These are phyloP conservation scores for Geranium incanum DNA, from an alignment of 441 rosid genomes.

Conservation along the genomic window DNA sequence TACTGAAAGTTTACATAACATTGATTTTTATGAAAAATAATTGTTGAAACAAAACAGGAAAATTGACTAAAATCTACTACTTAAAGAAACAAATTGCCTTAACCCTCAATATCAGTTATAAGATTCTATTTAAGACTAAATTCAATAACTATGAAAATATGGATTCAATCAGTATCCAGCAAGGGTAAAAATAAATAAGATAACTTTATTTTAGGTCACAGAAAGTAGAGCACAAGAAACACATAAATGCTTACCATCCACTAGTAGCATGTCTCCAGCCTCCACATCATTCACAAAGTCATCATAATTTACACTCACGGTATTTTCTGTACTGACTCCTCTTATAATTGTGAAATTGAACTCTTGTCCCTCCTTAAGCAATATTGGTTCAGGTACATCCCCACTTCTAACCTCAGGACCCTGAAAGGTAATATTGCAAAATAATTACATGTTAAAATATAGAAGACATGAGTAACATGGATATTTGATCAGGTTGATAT, in stretches of 20 bases:
- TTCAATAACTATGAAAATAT: background rate
- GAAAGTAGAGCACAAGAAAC: slow-evolving; percentile 7
- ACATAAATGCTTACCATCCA: slow-evolving; percentile 57
- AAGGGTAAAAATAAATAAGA: background rate
- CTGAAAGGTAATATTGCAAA: slow-evolving; percentile 25
- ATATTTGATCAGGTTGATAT: background rate
- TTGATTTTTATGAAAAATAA: background rate
- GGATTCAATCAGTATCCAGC: background rate
- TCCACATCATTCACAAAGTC: slow-evolving; percentile 84
- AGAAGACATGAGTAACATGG: background rate
- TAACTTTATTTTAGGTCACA: background rate
- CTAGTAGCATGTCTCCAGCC: slow-evolving; percentile 75
- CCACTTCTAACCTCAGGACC: slow-evolving; percentile 99
- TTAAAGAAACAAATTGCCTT: background rate
- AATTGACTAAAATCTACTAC: background rate
- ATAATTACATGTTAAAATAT: background rate
- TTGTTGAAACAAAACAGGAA: background rate
- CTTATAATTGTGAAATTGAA: slow-evolving; percentile 80
- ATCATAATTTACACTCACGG: slow-evolving; percentile 93
- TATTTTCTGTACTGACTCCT: slow-evolving; percentile 64
- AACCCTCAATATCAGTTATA: background rate
- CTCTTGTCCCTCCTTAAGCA: slow-evolving; percentile 71
- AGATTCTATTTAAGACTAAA: background rate
- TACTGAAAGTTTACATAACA: background rate
- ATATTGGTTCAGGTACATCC: slow-evolving; percentile 78